These are phyloP conservation scores for Gnetum montanum DNA, from an alignment of 75 land plant genomes.

Conservation along the genomic window DNA sequence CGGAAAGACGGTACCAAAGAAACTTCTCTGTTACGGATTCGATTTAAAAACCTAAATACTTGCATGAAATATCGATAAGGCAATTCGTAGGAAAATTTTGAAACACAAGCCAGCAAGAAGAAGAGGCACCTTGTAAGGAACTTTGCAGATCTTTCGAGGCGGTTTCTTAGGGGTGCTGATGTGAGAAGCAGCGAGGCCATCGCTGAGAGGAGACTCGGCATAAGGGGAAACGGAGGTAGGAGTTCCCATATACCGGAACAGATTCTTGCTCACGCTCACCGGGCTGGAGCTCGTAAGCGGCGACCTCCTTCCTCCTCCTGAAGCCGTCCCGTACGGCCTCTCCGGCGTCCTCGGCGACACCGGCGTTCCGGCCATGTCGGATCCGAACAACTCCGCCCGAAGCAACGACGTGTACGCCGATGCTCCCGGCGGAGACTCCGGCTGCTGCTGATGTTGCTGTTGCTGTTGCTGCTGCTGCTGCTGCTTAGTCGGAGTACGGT, in stretches of 20 bases:
- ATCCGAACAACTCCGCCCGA: constrained; percentile 26
- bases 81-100: neutral
- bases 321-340: constrained; percentile 9
- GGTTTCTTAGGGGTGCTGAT: constrained; percentile 52
- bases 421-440: constrained; percentile 16
- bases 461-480: constrained; percentile 4
- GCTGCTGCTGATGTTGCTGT: constrained; percentile 13
- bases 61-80: constrained; percentile 3
- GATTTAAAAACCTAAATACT: neutral
- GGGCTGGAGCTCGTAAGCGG: constrained; percentile 17
- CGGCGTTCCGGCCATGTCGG: constrained; percentile 14
- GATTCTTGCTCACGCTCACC: constrained; percentile 43
- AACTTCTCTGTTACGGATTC: neutral
- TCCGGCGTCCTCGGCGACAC: constrained; percentile 21
- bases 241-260: constrained; percentile 58
- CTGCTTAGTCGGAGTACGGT: constrained; percentile 4
- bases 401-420: constrained; percentile 34
- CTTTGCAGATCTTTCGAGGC: constrained; percentile 63
- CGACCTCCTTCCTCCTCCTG: constrained; percentile 6
- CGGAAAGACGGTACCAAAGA: neutral
- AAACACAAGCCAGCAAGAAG: neutral
- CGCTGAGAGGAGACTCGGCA: constrained; percentile 33
- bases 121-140: constrained; percentile 70
- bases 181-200: constrained; percentile 36
- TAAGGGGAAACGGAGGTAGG: constrained; percentile 24